phyloP scores from a whole-genome alignment of 371 early-diverging fungal genomes.

The Mucor irregularis region DNA sequence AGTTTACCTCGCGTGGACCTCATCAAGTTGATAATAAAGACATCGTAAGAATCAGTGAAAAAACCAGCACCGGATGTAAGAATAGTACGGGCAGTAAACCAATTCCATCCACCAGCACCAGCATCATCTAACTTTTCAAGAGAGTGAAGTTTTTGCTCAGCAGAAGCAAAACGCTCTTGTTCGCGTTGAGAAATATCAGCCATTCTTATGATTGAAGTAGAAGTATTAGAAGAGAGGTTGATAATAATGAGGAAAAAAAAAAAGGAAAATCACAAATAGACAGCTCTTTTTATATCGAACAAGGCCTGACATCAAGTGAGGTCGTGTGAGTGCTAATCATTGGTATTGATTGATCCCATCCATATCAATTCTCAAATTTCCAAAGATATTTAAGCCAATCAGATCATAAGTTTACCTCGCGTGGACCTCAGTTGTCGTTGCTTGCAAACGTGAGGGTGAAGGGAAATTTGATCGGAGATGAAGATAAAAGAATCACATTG shows the following conservation, averaged over 20 bases:
- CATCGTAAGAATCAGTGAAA: conserved; percentile 89
- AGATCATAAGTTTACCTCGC: conserved; percentile 10
- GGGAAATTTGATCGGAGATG: neutral
- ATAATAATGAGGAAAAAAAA: conserved; percentile 1
- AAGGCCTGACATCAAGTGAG: conserved; percentile 23
- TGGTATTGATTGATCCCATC: conserved; percentile 16
- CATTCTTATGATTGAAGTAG: conserved; percentile 5
- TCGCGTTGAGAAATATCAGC: conserved; percentile 22
- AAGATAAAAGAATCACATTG: neutral
- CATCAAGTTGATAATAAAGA: conserved; percentile 80
- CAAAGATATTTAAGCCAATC: conserved; percentile 9
- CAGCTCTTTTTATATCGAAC: conserved; percentile 17
- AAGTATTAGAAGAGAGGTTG: neutral
- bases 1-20: conserved; percentile 21
- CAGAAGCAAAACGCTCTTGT: conserved; percentile 29
- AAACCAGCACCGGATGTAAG: conserved; percentile 86
- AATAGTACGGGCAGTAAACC: conserved; percentile 84
- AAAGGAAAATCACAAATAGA: neutral
- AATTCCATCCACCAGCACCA: conserved; percentile 47
- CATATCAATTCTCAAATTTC: conserved; percentile 17
- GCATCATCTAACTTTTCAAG: conserved; percentile 37
- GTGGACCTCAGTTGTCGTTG: conserved; percentile 24
- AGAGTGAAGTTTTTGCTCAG: conserved; percentile 37
- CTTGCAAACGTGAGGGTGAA: too few species aligned
- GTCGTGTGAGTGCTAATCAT: conserved; percentile 30